Evolutionary conservation across 2,329 filamentous ascomycete genomes (phyloP), one percentile per base, ranked within the genome.

Genomic region (Arthrobotrys megalospora): DNA sequence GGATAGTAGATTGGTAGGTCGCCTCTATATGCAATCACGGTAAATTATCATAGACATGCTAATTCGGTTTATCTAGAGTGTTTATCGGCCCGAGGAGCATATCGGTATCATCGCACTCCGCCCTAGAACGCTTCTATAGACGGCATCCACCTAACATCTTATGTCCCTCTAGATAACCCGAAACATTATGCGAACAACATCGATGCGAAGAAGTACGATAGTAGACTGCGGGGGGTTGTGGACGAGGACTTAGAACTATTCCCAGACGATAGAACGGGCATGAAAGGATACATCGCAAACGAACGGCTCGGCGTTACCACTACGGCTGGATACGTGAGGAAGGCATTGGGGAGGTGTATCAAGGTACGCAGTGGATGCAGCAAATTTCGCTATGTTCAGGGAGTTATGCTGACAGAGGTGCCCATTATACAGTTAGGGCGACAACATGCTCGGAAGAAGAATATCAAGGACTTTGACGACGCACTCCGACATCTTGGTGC

Each of bases 201-300:
- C 81, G 96, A 99, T 85, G 95, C 96, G 2, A 89, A 93, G 77
- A 89, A 92, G 82, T 93, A 89, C 82, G 96, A 98, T 83, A 85
- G 88, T 55, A 91, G 96, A 38, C 89, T 98, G 6, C 91, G 96
- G 64, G 92, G 91, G 0, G 94, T 94, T 0, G 90, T 98, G 10
- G 80, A 81, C 32, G 86, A 90, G 79, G 88, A 88, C 5, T 84
- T 89, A 53, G 93, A 96, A 82, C 89, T 92, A 32, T 90, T 93
- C 76, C 89, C 95, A 73, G 93, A 95, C 82, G 85, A 86, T 50
- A 86, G 89, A 5, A 96, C 93, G 0, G 95, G 94, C 21, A 97
- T 99, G 94, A 98, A 98, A 85, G 97, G 97, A 83, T 99, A 98
- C 84, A 98, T 99, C 81, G 91, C 94, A 76, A 97, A 97, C 82